phyloP scores from a whole-genome alignment of 169 alveolate species.

The Cyclospora cayetanensis region DNA sequence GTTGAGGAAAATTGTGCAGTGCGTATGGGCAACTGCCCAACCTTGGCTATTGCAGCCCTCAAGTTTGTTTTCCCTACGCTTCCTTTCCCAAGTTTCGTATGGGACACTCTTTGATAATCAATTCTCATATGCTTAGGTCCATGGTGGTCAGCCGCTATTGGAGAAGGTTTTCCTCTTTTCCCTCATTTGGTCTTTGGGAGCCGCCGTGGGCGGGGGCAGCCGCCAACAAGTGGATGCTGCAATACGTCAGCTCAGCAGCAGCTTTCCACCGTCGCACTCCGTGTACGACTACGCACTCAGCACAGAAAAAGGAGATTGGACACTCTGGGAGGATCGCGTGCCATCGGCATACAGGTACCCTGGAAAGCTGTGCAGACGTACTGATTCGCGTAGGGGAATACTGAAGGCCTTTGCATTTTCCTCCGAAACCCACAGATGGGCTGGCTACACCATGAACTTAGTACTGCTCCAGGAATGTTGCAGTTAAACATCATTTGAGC shows the following conservation, averaged over 20 bases:
- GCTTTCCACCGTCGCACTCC: conserved; percentile 90
- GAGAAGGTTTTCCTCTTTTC: conserved; percentile 89
- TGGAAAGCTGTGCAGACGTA: background rate
- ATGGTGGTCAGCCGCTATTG: conserved; percentile 23
- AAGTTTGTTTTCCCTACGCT: no score
- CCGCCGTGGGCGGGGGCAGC: conserved; percentile 90
- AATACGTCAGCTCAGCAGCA: conserved; percentile 87
- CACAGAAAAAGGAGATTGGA: conserved; percentile 87
- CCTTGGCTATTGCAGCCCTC: no score
- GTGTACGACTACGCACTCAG: conserved; percentile 92
- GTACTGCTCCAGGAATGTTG: no score
- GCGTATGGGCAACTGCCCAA: no score
- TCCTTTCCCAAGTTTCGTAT: background rate
- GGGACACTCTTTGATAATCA: background rate
- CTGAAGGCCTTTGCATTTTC: no score
- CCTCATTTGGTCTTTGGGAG: conserved; percentile 94
- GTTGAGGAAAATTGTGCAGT: no score
- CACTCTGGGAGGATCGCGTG: conserved; percentile 75
- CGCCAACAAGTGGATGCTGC: conserved; percentile 83
- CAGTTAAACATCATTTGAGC: no score
- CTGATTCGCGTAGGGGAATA: no score
- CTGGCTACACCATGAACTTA: no score
- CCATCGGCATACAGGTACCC: conserved; percentile 77
- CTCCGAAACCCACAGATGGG: no score
- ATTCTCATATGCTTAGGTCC: conserved; percentile 5